Evolutionary conservation across 140 eudicot species (phyloP).

Genomic region (Cichorium intybus): DNA sequence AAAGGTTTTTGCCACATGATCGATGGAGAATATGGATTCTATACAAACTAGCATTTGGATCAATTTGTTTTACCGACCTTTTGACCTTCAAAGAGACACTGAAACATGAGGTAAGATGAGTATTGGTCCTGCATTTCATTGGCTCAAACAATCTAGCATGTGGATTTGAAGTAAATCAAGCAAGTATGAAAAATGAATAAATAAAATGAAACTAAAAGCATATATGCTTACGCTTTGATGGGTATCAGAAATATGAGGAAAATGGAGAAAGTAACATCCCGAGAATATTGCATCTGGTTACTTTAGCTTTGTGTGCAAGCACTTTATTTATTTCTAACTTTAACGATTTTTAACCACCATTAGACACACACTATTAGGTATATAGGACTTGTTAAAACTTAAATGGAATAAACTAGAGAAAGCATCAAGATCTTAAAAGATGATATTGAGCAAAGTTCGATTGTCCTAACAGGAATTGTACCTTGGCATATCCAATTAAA

Average conservation of each 20-base stretch:
- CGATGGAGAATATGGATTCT: background rate
- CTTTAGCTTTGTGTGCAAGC: background rate
- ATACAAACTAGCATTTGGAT: conserved; percentile 4
- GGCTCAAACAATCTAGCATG: background rate
- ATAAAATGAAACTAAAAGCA: background rate
- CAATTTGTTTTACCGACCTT: conserved; percentile 25
- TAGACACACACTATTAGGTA: no score
- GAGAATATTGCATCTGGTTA: background rate
- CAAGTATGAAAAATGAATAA: background rate
- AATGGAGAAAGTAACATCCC: background rate
- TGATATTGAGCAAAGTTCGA: background rate
- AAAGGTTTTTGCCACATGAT: background rate
- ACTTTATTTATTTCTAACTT: no score
- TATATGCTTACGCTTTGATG: background rate
- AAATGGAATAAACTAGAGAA: background rate
- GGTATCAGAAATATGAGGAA: conserved; percentile 8
- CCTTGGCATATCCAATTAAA: background rate
- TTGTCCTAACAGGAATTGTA: background rate
- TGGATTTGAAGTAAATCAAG: background rate
- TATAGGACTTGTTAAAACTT: no score
- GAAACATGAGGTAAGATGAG: background rate
- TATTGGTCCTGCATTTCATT: background rate
- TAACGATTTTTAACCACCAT: no score
- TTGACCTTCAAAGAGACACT: conserved; percentile 28
- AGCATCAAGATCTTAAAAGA: background rate